Base-by-base conservation (phyloP, 31 red algal species). In the Pterothamnion heteromorphum region DNA sequence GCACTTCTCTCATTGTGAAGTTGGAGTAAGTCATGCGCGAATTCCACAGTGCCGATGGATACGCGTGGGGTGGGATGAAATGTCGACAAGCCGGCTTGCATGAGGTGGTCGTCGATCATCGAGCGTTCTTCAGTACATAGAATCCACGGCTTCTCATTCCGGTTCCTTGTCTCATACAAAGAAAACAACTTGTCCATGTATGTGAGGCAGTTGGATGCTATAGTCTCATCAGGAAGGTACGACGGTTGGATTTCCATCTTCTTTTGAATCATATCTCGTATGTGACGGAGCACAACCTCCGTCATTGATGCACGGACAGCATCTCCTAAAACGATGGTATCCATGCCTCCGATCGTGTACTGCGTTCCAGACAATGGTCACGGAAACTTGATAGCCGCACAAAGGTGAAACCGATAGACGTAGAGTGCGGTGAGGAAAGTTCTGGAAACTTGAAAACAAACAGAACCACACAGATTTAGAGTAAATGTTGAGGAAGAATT, bases 111-210 rank as follows among this genome's bases (percentile, higher is more conserved):
- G 51, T 64, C 51, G n/a, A 64, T n/a, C 51, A 64, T 64, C 51
- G 51, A 64, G 51, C n/a, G 51, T 64, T n/a, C 51, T 64, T 64
- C 51, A 64, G 51, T 64, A 64, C 51, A 64, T 64, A 64, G 51
- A 9, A 64, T 64, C 51, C 51, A 64, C 51, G 9, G 51, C 51
- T 64, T 64, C 51, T 64, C 51, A 64, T 64, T 64, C 51, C 51
- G 51, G 51, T 64, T 64, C 51, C 51, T 64, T n/a, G n/a, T 64
- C 51, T 64, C n/a, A 64, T 64, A 18, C 51, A 64, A 9, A 64
- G 51, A 18, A 64, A 64, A 64, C n/a, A 64, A 64, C 51, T 64
- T 64, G n/a, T 64, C 51, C 51, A 64, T 64, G 51, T 64, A n/a
- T n/a, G 51, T n/a, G 51, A 64, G 51, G 51, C 51, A 64, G n/a